These are phyloP conservation scores for Aspergillus unguis DNA, from an alignment of 2,329 filamentous ascomycete species.

Conservation along the genomic window DNA sequence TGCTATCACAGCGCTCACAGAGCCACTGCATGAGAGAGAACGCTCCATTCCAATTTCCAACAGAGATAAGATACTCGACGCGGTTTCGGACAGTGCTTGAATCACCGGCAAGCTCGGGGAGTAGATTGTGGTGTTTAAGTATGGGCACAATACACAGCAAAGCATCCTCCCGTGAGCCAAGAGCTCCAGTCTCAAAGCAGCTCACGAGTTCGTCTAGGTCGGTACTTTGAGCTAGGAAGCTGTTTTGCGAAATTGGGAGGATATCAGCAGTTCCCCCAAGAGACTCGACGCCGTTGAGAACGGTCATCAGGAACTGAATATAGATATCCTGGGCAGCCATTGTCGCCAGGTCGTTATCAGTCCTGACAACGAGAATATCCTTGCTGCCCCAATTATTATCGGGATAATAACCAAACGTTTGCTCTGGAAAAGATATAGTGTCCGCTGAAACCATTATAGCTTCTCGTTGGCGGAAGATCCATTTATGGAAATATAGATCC, in stretches of 20 bases:
- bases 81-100: constrained; percentile 10
- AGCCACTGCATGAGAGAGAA: constrained; percentile 26
- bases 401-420: constrained; percentile 22
- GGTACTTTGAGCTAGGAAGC: constrained; percentile 18
- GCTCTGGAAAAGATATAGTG: constrained; percentile 15
- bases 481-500: constrained; percentile 30
- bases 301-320: constrained; percentile 26
- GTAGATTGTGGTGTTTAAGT: constrained; percentile 13
- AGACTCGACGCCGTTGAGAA: constrained; percentile 9
- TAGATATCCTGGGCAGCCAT: constrained; percentile 37
- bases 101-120: constrained; percentile 26
- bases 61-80: constrained; percentile 2
- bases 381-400: constrained; percentile 6
- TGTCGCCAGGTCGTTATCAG: constrained; percentile 20
- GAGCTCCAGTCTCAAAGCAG: constrained; percentile 21
- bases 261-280: constrained; percentile 21
- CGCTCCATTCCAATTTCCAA: constrained; percentile 20
- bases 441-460: constrained; percentile 19
- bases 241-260: constrained; percentile 11
- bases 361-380: constrained; percentile 24
- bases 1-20: constrained; percentile 22
- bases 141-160: constrained; percentile 32
- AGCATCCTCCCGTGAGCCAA: constrained; percentile 32
- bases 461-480: constrained; percentile 29
- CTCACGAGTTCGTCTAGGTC: constrained; percentile 23